Conservation (phyloP, 2,329 filamentous ascomycete species). For the Curvularia lunata region DNA sequence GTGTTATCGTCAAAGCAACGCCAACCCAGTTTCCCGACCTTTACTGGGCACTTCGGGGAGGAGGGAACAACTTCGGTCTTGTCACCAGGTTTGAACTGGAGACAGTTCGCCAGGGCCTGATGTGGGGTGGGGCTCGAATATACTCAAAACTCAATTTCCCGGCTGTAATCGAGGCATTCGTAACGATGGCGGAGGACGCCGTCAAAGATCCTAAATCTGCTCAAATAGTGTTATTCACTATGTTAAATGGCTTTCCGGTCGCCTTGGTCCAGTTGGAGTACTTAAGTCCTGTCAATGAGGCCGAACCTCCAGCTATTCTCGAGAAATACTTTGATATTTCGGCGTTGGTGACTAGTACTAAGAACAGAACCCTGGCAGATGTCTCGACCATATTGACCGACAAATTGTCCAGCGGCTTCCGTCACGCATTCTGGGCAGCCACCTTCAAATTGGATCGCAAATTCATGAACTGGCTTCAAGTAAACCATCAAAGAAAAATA, state of each 20-base stretch:
- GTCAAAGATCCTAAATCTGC: conserved; percentile 32
- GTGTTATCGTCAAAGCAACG: conserved; percentile 39
- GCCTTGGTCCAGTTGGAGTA: conserved; percentile 28
- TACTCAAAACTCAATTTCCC: conserved; percentile 11
- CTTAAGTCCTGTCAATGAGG: conserved; percentile 23
- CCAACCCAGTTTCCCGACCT: conserved; percentile 43
- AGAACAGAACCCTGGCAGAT: conserved; percentile 26
- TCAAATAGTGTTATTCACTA: conserved; percentile 24
- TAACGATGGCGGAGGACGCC: conserved; percentile 19
- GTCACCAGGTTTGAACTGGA: conserved; percentile 36
- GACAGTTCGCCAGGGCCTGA: conserved; percentile 11
- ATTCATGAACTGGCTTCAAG: conserved; percentile 27
- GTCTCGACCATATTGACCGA: conserved; percentile 37
- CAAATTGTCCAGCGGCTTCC: conserved; percentile 38
- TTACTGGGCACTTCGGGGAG: conserved; percentile 47
- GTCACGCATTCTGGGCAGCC: conserved; percentile 38
- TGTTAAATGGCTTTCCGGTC: conserved; percentile 20
- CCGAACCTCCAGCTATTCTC: conserved; percentile 30
- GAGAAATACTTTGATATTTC: conserved; percentile 29
- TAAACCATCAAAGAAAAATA: conserved; percentile 15
- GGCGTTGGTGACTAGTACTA: conserved; percentile 19
- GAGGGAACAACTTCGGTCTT: conserved; percentile 43
- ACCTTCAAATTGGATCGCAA: conserved; percentile 36
- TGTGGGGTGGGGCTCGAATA: conserved; percentile 22
- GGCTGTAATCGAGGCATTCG: conserved; percentile 9